Base-by-base conservation (phyloP, 2,329 filamentous ascomycete species). In the Dendryphion nanum region DNA sequence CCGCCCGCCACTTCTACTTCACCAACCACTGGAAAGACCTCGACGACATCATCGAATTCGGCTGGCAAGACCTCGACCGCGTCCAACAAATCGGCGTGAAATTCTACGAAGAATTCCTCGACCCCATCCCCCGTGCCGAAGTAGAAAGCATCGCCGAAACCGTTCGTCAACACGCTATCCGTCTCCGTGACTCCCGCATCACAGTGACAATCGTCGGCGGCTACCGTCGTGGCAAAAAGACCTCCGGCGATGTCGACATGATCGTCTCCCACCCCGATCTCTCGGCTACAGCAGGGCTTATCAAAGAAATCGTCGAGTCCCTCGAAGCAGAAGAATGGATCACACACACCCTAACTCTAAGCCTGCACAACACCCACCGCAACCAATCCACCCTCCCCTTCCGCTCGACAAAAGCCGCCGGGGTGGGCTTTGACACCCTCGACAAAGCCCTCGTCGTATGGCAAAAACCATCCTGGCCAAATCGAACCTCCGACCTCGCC, bases 61-160 rank as follows among this genome's bases (percentile, higher is more conserved):
- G 86, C 8, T 97, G 91, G 91, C 61, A 72, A 15, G 73, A 65
- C 0, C 72, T 97, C 1, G 84, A 76, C 1, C 81, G 89, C 10
- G 85, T 88, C 1, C 91, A 96, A 64, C 89, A 97, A 61, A 95
- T 97, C 38, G 91, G 93, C 0, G 73, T 96, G 30, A 97, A 97
- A 61, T 96, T 83, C 66, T 95, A 94, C 61, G 85, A 94, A 21
- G 91, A 97, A 47, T 86, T 98, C 38, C 70, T 78, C 31, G 66
- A 75, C 13, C 81, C 78, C 12, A 87, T 97, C 4, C 77, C 87
- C 0, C 79, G 89, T 1, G 41, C 57, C 0, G 89, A 97, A 62
- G 85, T 89, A 0, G 82, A 88, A 50, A 55, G 61, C 0, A 95
- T 95, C 37, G 79, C 78, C 0, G 54, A 68, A 4, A 71, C 74